Conservation (phyloP, 1,284 basidiomycete genomes). For the Rugosomyces carneus region DNA sequence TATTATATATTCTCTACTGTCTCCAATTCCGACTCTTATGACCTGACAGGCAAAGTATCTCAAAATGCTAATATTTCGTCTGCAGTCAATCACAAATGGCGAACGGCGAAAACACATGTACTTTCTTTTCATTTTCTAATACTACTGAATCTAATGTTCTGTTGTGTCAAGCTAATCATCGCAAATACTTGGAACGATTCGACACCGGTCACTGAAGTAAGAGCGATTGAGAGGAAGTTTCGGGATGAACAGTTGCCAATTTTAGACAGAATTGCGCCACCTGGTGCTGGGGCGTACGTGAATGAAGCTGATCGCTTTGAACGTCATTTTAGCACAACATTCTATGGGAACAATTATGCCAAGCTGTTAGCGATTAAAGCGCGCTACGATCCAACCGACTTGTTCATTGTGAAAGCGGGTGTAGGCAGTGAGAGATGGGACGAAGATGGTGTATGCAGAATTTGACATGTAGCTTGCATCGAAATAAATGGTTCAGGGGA, state of each 20-base stretch:
- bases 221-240: slow-evolving; percentile 1
- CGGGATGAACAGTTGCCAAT: slow-evolving; percentile 7
- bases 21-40: too few species aligned
- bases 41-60: slow-evolving; percentile 22
- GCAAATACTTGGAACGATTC: slow-evolving; percentile 12
- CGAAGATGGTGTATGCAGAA: not conserved
- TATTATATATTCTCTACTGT: too few species aligned
- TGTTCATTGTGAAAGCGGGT: slow-evolving; percentile 27
- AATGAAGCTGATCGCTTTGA: slow-evolving; percentile 27
- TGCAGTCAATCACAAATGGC: slow-evolving; percentile 27
- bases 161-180: slow-evolving; percentile 9
- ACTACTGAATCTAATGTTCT: not conserved
- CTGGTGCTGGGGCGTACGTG: slow-evolving; percentile 18
- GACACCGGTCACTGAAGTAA: slow-evolving; percentile 10
- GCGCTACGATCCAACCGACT: slow-evolving; percentile 24
- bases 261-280: slow-evolving; percentile 3
- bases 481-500: too few species aligned
- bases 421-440: slow-evolving; percentile 28
- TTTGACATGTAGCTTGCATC: not conserved
- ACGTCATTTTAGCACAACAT: slow-evolving; percentile 24
- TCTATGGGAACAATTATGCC: slow-evolving; percentile 27
- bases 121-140: slow-evolving; percentile 5
- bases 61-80: slow-evolving; percentile 23
- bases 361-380: slow-evolving; percentile 23
- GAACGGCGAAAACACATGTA: slow-evolving; percentile 28